Percentiles rank a stretch among this genome's conserved stretches.
phyloP scores from a whole-genome alignment of 2,329 filamentous ascomycete species.

The Coniochaeta pulveracea region DNA sequence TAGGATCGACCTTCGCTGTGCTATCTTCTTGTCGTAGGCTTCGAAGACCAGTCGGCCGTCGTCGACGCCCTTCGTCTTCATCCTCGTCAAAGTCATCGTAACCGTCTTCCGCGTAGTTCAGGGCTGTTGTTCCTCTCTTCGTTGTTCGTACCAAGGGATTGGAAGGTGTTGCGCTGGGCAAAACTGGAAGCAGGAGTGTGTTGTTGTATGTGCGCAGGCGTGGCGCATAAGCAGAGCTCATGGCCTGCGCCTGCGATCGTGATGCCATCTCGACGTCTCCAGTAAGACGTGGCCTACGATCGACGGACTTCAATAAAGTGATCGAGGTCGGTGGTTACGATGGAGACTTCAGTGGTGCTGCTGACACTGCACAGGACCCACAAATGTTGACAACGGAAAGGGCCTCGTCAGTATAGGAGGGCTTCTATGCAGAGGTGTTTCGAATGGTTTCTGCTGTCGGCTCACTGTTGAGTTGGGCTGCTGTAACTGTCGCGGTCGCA shows the following conservation, averaged over 20 bases:
- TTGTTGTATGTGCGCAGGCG: conserved; percentile 86
- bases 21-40: conserved; percentile 70
- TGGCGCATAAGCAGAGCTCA: conserved; percentile 84
- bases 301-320: no score
- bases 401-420: no score
- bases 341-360: no score
- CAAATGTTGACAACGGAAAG: no score
- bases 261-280: conserved; percentile 29
- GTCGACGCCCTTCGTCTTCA: conserved; percentile 64
- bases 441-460: no score
- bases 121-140: conserved; percentile 89
- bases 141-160: conserved; percentile 72
- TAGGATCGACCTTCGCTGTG: conserved; percentile 48
- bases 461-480: no score
- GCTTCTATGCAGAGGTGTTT: no score
- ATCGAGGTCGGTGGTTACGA: no score
- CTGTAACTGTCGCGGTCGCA: no score
- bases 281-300: not conserved
- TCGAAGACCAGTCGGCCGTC: conserved; percentile 73
- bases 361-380: no score
- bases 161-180: conserved; percentile 56
- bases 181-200: conserved; percentile 75
- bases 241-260: conserved; percentile 60
- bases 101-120: conserved; percentile 96
- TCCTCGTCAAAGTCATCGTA: conserved; percentile 71